Percentiles rank a stretch among this genome's conserved stretches.
These are phyloP conservation scores for Phylloporus sp. DNA, from an alignment of 1,284 basidiomycete genomes.

Conservation along the genomic window DNA sequence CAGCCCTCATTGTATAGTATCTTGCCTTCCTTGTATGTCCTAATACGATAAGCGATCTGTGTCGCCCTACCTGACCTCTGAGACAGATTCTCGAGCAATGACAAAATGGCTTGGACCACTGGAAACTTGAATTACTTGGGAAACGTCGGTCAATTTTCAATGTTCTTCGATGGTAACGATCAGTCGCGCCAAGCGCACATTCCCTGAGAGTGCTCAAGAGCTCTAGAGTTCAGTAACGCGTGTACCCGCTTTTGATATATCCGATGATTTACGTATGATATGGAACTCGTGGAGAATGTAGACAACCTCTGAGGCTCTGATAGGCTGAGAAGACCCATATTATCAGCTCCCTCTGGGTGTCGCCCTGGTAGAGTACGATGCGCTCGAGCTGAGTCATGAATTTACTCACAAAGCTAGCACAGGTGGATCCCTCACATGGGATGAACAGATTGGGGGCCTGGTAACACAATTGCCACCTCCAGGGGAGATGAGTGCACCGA, in stretches of 20 bases:
- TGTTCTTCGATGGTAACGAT: background rate
- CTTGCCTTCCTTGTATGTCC: too few species aligned
- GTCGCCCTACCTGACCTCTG: too few species aligned
- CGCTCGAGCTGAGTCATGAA: background rate
- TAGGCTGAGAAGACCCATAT: background rate
- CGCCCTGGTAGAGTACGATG: slow-evolving; percentile 13
- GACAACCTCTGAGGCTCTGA: slow-evolving; percentile 28
- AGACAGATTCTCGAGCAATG: too few species aligned
- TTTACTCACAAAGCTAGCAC: background rate
- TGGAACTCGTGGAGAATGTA: slow-evolving; percentile 5
- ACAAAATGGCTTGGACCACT: slow-evolving; percentile 11
- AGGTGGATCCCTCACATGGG: slow-evolving; percentile 8
- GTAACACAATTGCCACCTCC: background rate
- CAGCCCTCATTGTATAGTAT: too few species aligned
- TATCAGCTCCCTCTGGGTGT: slow-evolving; percentile 2
- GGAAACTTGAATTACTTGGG: slow-evolving; percentile 10
- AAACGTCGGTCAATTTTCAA: slow-evolving; percentile 10
- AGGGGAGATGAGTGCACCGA: background rate
- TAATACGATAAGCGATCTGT: too few species aligned
- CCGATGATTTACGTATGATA: too few species aligned
- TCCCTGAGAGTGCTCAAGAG: background rate
- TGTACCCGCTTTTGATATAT: slow-evolving; percentile 7
- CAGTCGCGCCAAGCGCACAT: slow-evolving; percentile 8
- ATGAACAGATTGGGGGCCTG: background rate
- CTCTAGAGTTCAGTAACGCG: slow-evolving; percentile 10